Evolutionary conservation across 2,329 filamentous ascomycete genomes (phyloP), one percentile per base, ranked within the genome.

Genomic region (Zymoseptoria tritici): DNA sequence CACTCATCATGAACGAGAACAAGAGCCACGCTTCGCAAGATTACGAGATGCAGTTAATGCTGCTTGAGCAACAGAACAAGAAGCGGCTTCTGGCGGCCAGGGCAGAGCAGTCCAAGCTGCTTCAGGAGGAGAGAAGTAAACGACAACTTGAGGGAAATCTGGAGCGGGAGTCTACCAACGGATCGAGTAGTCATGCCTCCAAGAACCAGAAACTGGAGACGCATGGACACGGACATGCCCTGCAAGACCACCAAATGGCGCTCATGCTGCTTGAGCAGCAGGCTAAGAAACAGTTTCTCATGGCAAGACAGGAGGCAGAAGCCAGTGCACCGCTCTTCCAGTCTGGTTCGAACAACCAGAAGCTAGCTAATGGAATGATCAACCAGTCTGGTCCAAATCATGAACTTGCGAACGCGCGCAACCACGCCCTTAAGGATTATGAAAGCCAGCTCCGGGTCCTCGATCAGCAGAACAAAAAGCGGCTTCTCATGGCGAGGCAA

Each of bases 1-100:
- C 31, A 9, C 60, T 56, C 11, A 42, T 54, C 9, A 54, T 61
- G 4, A 60, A 55, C n/a, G 64, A 69, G 52, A 29, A 29, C 26
- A 29, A 29, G 26, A 29, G 13, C 7, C 36, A 54, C 20, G 52
- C 9, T 9, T 22, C 4, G 52, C 52, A 29, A 29, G 29, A 31
- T 6, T 11, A 22, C 8, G 13, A 31, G 11, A 24, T 29, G 52
- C 9, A 54, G 16, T 1, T n/a, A 9, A 31, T 31, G 22, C 52
- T 54, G 1, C 52, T 31, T 9, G 52, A 54, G 52, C 52, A 54
- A 22, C 52, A 29, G 52, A 54, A n/a, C 11, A 16, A 11, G 52
- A 54, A 31, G 22, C n/a, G 21, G 20, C 20, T 54, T 22, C 29
- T 54, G 1, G 24, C 11, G 22, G 52, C 29, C 11, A 24, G 52